Percentiles rank a stretch among this genome's conserved stretches.
Conservation (phyloP, 306 rosid genomes). For the Prosopis cineraria region DNA sequence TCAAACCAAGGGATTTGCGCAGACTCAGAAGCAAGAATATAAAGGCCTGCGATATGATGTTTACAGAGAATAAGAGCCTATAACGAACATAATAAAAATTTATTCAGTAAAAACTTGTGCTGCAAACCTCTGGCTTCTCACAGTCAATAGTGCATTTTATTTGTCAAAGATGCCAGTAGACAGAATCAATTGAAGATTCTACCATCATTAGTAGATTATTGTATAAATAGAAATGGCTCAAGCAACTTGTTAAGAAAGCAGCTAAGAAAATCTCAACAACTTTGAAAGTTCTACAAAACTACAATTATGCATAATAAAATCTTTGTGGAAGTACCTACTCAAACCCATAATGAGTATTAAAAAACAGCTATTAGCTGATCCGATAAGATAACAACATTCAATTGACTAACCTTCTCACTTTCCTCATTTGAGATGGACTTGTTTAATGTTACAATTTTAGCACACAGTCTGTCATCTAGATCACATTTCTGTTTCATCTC, state of each 20-base stretch:
- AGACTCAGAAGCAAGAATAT: conserved; percentile 91
- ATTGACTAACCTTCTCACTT: not conserved
- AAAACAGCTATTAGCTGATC: not conserved
- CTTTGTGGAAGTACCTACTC: not conserved
- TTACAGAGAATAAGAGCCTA: conserved; percentile 26
- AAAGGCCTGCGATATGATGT: conserved; percentile 64
- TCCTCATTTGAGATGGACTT: not conserved
- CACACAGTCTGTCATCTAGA: not conserved
- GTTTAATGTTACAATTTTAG: not conserved
- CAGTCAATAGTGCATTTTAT: conserved; percentile 21
- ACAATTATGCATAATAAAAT: not conserved
- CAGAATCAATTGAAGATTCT: conserved; percentile 29
- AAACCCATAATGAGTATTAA: not conserved
- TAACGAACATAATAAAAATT: not conserved
- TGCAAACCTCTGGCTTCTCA: conserved; percentile 12
- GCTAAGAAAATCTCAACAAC: not conserved
- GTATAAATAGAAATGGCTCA: conserved; percentile 6
- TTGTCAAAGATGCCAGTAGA: conserved; percentile 17
- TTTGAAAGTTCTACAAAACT: not conserved
- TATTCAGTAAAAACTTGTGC: conserved; percentile 18
- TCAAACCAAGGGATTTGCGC: conserved; percentile 94
- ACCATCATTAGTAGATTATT: conserved; percentile 1
- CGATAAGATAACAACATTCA: not conserved
- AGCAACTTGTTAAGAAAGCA: not conserved
- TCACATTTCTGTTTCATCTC: not conserved